These are phyloP conservation scores for Globisporangium acanthophoron DNA, from an alignment of 352 stramenopile genomes.

Conservation along the genomic window DNA sequence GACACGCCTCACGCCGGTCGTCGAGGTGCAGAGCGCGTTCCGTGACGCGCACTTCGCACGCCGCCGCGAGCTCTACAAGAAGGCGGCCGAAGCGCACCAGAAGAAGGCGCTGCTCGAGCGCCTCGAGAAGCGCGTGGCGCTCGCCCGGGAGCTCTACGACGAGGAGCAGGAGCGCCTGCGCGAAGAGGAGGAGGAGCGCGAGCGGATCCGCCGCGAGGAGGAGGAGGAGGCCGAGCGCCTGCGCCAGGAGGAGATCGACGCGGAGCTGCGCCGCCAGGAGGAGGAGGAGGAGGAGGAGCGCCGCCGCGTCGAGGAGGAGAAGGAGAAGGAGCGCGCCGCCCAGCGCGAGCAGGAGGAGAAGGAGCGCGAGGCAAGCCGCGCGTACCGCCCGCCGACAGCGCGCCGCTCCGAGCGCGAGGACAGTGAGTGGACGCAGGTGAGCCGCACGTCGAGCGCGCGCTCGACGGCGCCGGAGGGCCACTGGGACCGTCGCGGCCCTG, in stretches of 20 bases:
- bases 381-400: slow-evolving; percentile 20
- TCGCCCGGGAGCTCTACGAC: slow-evolving; percentile 64
- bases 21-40: slow-evolving; percentile 71
- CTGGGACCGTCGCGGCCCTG: slow-evolving; percentile 53
- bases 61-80: slow-evolving; percentile 85
- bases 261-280: slow-evolving; percentile 61
- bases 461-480: slow-evolving; percentile 41
- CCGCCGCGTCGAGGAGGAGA: slow-evolving; percentile 40
- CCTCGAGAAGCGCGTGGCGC: slow-evolving; percentile 52
- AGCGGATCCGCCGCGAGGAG: slow-evolving; percentile 49
- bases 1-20: slow-evolving; percentile 51
- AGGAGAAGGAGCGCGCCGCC: slow-evolving; percentile 25
- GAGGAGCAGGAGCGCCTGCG: slow-evolving; percentile 59
- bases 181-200: slow-evolving; percentile 58
- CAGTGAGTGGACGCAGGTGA: slow-evolving; percentile 70
- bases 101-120: slow-evolving; percentile 74
- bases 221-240: slow-evolving; percentile 52
- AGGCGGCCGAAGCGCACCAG: slow-evolving; percentile 78
- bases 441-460: slow-evolving; percentile 20
- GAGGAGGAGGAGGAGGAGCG: slow-evolving; percentile 46
- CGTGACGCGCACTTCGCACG: slow-evolving; percentile 76
- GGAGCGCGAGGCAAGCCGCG: slow-evolving; percentile 20
- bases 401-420: slow-evolving; percentile 36
- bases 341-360: slow-evolving; percentile 31
- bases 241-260: slow-evolving; percentile 55